Evolutionary conservation across 257 asterid genomes (phyloP).

Genomic region (Solanum rostratum): DNA sequence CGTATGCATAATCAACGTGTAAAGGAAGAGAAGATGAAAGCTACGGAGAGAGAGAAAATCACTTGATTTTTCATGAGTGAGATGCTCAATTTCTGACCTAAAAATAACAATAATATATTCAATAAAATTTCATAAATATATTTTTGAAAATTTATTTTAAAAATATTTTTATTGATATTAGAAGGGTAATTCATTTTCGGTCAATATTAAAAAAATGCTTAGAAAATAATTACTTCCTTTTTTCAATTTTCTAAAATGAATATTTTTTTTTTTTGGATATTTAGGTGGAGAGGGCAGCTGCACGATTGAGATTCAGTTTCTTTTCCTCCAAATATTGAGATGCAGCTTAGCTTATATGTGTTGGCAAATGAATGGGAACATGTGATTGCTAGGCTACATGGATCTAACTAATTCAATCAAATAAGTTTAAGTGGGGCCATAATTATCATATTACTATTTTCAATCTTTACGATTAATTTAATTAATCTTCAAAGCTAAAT

Average conservation of each 20-base stretch:
- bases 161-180: neutral
- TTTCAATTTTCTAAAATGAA: neutral
- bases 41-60: neutral
- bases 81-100: neutral
- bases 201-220: neutral
- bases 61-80: neutral
- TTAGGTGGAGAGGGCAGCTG: neutral
- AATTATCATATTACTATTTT: neutral
- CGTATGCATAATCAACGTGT: neutral
- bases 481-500: neutral
- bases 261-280: neutral
- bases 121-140: no score
- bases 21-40: neutral
- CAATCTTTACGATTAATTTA: no score
- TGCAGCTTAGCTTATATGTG: neutral
- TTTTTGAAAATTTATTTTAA: neutral
- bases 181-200: neutral
- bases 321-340: neutral
- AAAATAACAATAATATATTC: no score
- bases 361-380: neutral
- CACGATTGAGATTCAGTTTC: neutral
- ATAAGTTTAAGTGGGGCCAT: neutral
- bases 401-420: neutral
- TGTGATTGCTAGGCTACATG: neutral
- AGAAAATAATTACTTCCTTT: neutral